Evolutionary conservation across 768 basidiomycete genomes (phyloP), one percentile per base, ranked within the genome.

Genomic region (Trametes coccinea): DNA sequence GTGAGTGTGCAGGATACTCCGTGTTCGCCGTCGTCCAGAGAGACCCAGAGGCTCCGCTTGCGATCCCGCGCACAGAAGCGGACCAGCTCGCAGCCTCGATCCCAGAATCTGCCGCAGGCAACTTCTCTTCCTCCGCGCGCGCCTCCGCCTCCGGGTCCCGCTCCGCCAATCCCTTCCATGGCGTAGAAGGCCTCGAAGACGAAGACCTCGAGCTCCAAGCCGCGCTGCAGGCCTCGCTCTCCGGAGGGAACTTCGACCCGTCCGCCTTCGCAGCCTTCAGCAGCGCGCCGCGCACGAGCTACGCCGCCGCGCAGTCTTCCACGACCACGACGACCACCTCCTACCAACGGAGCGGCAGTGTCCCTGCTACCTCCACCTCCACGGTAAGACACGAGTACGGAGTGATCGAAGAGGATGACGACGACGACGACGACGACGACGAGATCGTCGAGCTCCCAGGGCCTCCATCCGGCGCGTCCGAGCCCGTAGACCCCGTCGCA

Each of bases 181-280:
- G 51, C 40, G 62, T 74, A 1, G 76, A 76, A 44, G 82, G 77
- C 2, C 75, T 90, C 47, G 93, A 90, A 61, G 90, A 93, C 64
- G 93, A 94, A 69, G 94, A 97, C 71, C 82, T 86, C 67, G 91
- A 93, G 60, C 82, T 96, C 2, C 95, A 97, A 71, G 90, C 86
- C 5, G 94, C 91, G 0, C 76, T 95, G 51, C 92, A 92, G 67
- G 93, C 92, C 2, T 94, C 92, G 4, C 75, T 95, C 45, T 76
- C 77, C 69, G 72, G 72, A 37, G 65, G 53, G 45, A 61, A 53
- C 17, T 65, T 63, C 56, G 63, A 54, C 37, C 34, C 37, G 2
- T 45, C 49, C 52, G n/a, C 55, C 3, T 53, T 29, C 17, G 41
- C 53, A 17, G 39, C 37, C 2, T n/a, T 39, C 13, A 46, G 45